Percentiles rank a stretch among this genome's conserved stretches.
Conservation (phyloP, 352 stramenopile species). For the Phytophthora cactorum region DNA sequence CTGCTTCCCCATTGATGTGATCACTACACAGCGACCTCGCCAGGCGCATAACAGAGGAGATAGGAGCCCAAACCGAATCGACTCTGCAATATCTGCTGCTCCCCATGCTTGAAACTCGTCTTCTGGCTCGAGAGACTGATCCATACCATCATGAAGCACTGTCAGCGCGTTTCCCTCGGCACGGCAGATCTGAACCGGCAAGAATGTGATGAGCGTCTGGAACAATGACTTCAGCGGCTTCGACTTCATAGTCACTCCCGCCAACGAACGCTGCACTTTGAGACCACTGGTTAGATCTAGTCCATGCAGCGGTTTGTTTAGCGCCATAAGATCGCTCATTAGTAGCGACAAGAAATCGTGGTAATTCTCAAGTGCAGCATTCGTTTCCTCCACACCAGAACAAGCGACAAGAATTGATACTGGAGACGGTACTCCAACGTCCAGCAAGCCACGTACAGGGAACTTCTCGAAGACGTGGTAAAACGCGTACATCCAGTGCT, state of each 20-base stretch:
- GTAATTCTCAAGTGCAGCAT: conserved; percentile 13
- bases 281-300: conserved; percentile 36
- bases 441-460: conserved; percentile 39
- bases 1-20: conserved; percentile 75
- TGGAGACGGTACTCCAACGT: not conserved
- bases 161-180: conserved; percentile 65
- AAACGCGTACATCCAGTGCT: conserved; percentile 34
- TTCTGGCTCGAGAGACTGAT: conserved; percentile 30
- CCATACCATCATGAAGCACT: conserved; percentile 54
- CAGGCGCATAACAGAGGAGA: conserved; percentile 51
- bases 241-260: conserved; percentile 2
- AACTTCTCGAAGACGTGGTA: conserved; percentile 72
- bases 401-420: conserved; percentile 21
- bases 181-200: conserved; percentile 78
- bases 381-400: not conserved
- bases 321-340: conserved; percentile 43
- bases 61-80: conserved; percentile 51
- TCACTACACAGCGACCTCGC: conserved; percentile 49
- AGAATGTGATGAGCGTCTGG: conserved; percentile 60
- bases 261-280: conserved; percentile 5
- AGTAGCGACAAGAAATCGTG: conserved; percentile 43
- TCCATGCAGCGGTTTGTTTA: conserved; percentile 49
- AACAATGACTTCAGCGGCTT: conserved; percentile 41
- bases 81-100: conserved; percentile 54
- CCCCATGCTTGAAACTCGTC: conserved; percentile 31